Evolutionary conservation across 345 rosid species (phyloP), one percentile per base, ranked within the genome.

Genomic region (Eucalyptus sideroxylon): DNA sequence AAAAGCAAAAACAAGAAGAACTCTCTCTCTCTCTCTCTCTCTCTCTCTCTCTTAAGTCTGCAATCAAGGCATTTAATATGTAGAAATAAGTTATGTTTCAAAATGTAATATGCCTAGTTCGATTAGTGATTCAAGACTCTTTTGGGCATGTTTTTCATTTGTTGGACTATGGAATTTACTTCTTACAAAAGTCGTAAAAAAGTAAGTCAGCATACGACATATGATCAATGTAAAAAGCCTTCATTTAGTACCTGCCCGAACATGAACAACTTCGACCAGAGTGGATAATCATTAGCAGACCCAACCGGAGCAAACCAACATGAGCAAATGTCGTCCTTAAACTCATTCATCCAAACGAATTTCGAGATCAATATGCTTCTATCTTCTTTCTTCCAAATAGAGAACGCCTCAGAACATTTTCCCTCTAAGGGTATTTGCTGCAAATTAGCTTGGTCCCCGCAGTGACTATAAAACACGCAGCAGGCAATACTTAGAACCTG

Each of bases 221-320:
- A 16, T 17, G 56, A 1, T 24, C 65, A 30, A 83, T 3, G 87
- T 56, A 16, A 87, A 60, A 26, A 88, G 88, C 50, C 72, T 65
- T 88, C 86, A 86, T 49, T 83, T 51, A 92, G 26, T 89, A 98
- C 99, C 98, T 98, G 98, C 88, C 99, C 99, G 72, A 97, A 98
- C 49, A 98, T 95, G 92, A 98, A 97, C 99, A 99, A 98, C 91
- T 98, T 98, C 62, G 99, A 96, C 88, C 97, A 89, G 88, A 97
- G 96, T 37, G 99, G 99, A 94, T 98, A 98, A 90, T 98, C 99
- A 93, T 97, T 96, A 45, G 99, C 99, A 91, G 98, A 96, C 87
- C 99, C 99, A 91, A 98, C 99, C n/a, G 99, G 99, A 91, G 98
- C 99, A 94, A 98, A 98, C 99, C 99, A 98, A 77, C 99, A 98